Conservation (phyloP, 2,329 filamentous ascomycete genomes). For the Colletotrichum tanaceti region DNA sequence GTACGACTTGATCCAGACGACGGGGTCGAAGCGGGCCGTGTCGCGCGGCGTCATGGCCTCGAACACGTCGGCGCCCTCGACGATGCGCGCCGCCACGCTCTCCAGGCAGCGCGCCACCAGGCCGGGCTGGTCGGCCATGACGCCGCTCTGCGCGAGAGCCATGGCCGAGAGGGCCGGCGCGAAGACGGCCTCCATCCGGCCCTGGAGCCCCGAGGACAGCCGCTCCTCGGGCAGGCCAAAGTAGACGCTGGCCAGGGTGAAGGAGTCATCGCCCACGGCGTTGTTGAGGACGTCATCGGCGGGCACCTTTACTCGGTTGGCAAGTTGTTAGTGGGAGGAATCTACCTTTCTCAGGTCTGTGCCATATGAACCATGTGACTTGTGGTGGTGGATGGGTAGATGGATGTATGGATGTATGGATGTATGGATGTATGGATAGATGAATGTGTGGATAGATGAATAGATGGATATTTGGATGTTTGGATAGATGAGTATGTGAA, state of each 20-base stretch:
- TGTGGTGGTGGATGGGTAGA: too few species aligned
- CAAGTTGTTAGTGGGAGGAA: too few species aligned
- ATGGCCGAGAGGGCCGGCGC: conserved; percentile 31
- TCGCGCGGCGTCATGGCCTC: conserved; percentile 34
- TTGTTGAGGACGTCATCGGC: conserved; percentile 38
- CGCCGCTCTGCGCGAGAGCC: conserved; percentile 30
- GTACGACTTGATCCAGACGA: conserved; percentile 39
- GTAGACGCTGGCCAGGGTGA: conserved; percentile 27
- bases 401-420: too few species aligned
- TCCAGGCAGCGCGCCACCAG: conserved; percentile 29
- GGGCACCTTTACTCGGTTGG: too few species aligned
- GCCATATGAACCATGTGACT: too few species aligned
- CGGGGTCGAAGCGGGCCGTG: conserved; percentile 29
- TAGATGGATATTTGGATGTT: too few species aligned
- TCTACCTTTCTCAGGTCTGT: too few species aligned
- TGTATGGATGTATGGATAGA: too few species aligned
- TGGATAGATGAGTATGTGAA: too few species aligned
- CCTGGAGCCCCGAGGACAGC: conserved; percentile 31
- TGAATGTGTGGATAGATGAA: too few species aligned
- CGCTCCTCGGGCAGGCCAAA: conserved; percentile 35
- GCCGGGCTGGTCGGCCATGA: conserved; percentile 29
- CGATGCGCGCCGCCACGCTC: conserved; percentile 24
- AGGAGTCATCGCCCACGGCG: conserved; percentile 22
- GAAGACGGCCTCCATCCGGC: conserved; percentile 29
- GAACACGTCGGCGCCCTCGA: conserved; percentile 30